Evolutionary conservation across 352 stramenopile genomes (phyloP).

Genomic region (Phytopythium montanum): DNA sequence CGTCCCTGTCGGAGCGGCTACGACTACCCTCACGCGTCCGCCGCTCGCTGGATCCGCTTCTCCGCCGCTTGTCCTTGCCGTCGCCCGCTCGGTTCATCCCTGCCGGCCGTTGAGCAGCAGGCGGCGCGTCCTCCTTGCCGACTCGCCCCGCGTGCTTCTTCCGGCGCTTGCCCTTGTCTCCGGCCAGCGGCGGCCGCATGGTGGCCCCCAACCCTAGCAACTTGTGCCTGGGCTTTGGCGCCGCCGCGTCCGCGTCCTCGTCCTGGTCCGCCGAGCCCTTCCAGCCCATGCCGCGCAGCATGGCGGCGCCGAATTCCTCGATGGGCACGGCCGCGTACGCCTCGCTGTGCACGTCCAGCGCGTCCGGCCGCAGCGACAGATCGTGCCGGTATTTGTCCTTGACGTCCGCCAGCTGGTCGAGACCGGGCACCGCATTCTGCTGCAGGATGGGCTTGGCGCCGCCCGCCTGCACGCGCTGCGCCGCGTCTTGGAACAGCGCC

Average conservation of each 20-base stretch:
- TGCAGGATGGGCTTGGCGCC: constrained; percentile 51
- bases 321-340: constrained; percentile 90
- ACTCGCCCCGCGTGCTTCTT: constrained; percentile 17
- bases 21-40: constrained; percentile 1
- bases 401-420: constrained; percentile 64
- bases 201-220: constrained; percentile 92
- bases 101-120: constrained; percentile 9
- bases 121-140: not conserved
- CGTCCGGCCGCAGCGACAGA: constrained; percentile 72
- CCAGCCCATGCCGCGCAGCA: constrained; percentile 98
- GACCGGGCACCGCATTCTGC: constrained; percentile 66
- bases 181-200: constrained; percentile 49
- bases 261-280: constrained; percentile 62
- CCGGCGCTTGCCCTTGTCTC: constrained; percentile 26
- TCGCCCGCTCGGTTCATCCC: constrained; percentile 6
- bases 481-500: constrained; percentile 34
- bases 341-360: constrained; percentile 77
- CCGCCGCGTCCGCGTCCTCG: constrained; percentile 29
- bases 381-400: constrained; percentile 85
- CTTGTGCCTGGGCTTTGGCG: constrained; percentile 83
- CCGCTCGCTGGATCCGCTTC: constrained; percentile 1
- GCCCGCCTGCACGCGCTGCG: constrained; percentile 13
- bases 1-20: constrained; percentile 4
- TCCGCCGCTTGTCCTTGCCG: constrained; percentile 8
- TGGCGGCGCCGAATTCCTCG: constrained; percentile 93